Percentiles rank a stretch among this genome's conserved stretches.
These are phyloP conservation scores for Gypsophila paniculata DNA, from an alignment of 179 eudicot genomes.

Conservation along the genomic window DNA sequence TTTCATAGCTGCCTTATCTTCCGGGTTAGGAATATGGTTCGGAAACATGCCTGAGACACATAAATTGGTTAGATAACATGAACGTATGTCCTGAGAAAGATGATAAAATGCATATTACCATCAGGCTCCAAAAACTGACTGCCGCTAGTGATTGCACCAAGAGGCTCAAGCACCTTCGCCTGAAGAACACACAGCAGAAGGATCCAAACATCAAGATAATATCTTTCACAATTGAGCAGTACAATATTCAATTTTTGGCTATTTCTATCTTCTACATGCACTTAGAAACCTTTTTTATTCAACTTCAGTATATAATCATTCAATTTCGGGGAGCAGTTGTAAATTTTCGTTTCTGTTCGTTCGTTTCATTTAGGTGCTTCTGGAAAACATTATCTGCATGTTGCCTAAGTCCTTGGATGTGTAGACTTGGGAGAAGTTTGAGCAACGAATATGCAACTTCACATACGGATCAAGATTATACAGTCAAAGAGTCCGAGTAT, in stretches of 20 bases:
- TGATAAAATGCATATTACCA: slow-evolving; percentile 41
- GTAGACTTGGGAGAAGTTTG: background rate
- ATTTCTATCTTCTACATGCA: background rate
- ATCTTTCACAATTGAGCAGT: background rate
- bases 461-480: background rate
- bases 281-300: slow-evolving; percentile 1
- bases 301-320: background rate
- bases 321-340: background rate
- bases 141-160: slow-evolving; percentile 87
- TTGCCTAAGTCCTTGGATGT: background rate
- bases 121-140: slow-evolving; percentile 98
- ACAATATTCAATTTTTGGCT: background rate
- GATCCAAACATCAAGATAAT: background rate
- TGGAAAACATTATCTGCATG: background rate
- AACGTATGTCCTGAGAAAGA: slow-evolving; percentile 5
- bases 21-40: slow-evolving; percentile 98
- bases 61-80: slow-evolving; percentile 4
- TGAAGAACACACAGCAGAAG: slow-evolving; percentile 25
- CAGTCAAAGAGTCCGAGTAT: background rate
- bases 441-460: background rate
- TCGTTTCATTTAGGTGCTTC: background rate
- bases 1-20: slow-evolving; percentile 92
- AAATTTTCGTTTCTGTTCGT: background rate
- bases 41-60: slow-evolving; percentile 74
- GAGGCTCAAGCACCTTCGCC: slow-evolving; percentile 97